phyloP scores from a whole-genome alignment of 441 rosid genomes.

The Syzygium syzygioides region DNA sequence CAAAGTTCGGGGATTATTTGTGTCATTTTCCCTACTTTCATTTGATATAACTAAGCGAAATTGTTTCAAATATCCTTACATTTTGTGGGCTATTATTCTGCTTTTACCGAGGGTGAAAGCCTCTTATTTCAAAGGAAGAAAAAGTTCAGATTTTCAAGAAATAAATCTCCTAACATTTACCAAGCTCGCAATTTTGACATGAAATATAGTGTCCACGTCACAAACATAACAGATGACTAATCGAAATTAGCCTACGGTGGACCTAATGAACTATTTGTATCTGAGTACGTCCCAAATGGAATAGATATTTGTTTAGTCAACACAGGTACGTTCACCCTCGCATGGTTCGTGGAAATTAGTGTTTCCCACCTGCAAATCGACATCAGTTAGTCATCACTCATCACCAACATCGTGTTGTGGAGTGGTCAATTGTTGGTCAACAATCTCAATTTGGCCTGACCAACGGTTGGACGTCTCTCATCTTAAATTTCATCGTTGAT shows the following conservation, averaged over 20 bases:
- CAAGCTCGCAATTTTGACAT: no score
- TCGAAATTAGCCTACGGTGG: background rate
- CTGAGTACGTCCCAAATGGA: background rate
- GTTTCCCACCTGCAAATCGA: background rate
- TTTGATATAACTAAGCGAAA: background rate
- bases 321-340: background rate
- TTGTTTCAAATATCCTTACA: background rate
- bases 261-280: background rate
- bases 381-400: background rate
- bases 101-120: no score
- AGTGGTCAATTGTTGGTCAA: background rate
- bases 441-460: background rate
- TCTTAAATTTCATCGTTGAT: background rate
- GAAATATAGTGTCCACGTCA: no score
- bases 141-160: no score
- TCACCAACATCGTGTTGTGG: background rate
- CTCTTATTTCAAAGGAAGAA: no score
- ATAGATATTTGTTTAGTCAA: background rate
- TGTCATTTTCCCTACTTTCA: background rate
- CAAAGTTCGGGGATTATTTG: no score
- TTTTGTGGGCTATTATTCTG: no score
- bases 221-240: background rate
- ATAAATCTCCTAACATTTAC: no score
- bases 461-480: background rate
- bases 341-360: background rate